Evolutionary conservation across 495 filamentous ascomycete genomes (phyloP).

Genomic region (Delitschia confertaspora): DNA sequence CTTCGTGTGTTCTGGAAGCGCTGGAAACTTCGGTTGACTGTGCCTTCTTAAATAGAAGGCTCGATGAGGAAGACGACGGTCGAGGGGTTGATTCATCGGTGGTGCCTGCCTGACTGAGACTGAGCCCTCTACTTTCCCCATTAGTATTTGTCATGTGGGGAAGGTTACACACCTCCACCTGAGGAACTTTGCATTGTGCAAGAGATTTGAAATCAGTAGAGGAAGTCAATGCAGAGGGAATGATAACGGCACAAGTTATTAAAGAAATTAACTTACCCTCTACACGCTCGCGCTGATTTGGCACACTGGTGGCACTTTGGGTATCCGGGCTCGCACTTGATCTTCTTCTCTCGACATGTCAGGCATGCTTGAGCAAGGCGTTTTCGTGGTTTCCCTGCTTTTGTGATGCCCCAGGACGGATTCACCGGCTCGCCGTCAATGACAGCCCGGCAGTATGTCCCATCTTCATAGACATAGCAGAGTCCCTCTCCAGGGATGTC

Average conservation of each 20-base stretch:
- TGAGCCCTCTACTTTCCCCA: constrained; percentile 20
- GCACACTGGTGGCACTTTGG: constrained; percentile 83
- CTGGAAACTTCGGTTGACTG: constrained; percentile 21
- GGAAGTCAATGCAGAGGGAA: constrained; percentile 20
- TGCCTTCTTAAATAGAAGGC: constrained; percentile 23
- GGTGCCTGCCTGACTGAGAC: constrained; percentile 17
- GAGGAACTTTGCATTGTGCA: constrained; percentile 15
- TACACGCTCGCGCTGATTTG: constrained; percentile 76
- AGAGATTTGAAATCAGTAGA: constrained; percentile 21
- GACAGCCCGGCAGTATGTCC: constrained; percentile 68
- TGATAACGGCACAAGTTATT: constrained; percentile 10
- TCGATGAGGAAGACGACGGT: constrained; percentile 21
- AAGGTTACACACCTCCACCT: no score
- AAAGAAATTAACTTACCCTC: constrained; percentile 56
- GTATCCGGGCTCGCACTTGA: constrained; percentile 84
- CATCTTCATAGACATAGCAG: constrained; percentile 84
- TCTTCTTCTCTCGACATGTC: constrained; percentile 91
- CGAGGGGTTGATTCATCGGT: constrained; percentile 22
- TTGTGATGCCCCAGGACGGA: constrained; percentile 86
- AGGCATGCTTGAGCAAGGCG: constrained; percentile 80
- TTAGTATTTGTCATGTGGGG: constrained; percentile 24
- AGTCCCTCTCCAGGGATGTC: constrained; percentile 69
- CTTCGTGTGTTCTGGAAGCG: constrained; percentile 20
- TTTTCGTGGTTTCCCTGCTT: constrained; percentile 85
- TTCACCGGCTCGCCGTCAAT: constrained; percentile 84